Evolutionary conservation across 805 yeast species (phyloP), one percentile per base, ranked within the genome.

Genomic region (Pichia exigua): DNA sequence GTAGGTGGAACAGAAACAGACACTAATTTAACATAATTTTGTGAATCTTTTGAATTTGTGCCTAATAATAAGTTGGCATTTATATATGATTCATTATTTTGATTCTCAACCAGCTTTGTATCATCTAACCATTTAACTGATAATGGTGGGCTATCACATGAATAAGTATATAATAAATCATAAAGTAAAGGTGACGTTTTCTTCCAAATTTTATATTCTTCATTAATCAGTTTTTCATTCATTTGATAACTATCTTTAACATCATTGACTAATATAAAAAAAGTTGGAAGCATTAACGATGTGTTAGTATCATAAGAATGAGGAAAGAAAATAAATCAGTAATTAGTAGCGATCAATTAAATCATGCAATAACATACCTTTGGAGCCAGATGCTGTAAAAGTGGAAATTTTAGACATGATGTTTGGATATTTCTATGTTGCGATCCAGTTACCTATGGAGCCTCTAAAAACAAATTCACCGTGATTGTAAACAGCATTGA

Each of bases 161-260:
- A 81, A 46, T 77, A 77, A 4, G 94, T 84, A 55, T 85, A 82
- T 45, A 88, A 72, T 55, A 84, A 77, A 58, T 83, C 87, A 66
- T 88, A 88, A 54, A 88, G 71, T 57, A 86, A 72, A 3, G 95
- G 95, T 15, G 86, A 83, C 2, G 92, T 78, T 61, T 87, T 87
- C 65, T 87, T 88, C 96, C 96, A 88, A 52, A 83, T 78, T 59
- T 80, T 80, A 72, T 77, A 85, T 68, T 86, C 94, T 66, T 86
- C 95, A 60, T 86, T 86, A 54, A 76, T 73, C 11, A 83, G 66
- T 61, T 85, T 85, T 59, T 82, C 87, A 46, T 73, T 72, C 47
- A 73, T 69, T 58, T 79, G 82, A 60, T 78, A 79, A 53, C 74
- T 60, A 42, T 63, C 59, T 43, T 57, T 63, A 45, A 61, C 50